Percentiles rank a stretch among this genome's conserved stretches.
These are phyloP conservation scores for Peltaster fructicola DNA, from an alignment of 2,329 filamentous ascomycete species.

Conservation along the genomic window DNA sequence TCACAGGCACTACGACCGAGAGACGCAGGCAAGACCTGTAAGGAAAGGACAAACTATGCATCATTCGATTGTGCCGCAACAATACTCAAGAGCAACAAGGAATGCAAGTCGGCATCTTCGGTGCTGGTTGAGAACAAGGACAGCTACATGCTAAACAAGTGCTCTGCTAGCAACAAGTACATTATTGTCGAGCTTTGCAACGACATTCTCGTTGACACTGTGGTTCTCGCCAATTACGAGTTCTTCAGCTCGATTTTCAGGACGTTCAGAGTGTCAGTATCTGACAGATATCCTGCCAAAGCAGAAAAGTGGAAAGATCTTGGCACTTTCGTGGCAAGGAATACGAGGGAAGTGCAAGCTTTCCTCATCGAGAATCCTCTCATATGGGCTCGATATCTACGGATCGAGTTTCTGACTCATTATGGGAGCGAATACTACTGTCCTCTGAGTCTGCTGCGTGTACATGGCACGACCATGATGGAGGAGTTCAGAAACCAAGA, in stretches of 20 bases:
- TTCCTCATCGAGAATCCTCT: slow-evolving; percentile 88
- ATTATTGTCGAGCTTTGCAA: slow-evolving; percentile 89
- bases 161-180: slow-evolving; percentile 73
- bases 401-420: slow-evolving; percentile 80
- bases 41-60: slow-evolving; percentile 92
- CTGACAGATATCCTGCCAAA: slow-evolving; percentile 87
- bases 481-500: slow-evolving; percentile 82
- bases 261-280: slow-evolving; percentile 78
- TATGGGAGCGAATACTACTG: slow-evolving; percentile 97
- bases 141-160: slow-evolving; percentile 93
- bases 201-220: slow-evolving; percentile 70
- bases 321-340: slow-evolving; percentile 77
- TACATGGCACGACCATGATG: slow-evolving; percentile 89
- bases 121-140: slow-evolving; percentile 95
- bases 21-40: slow-evolving; percentile 92
- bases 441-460: slow-evolving; percentile 71
- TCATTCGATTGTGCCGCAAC: slow-evolving; percentile 95
- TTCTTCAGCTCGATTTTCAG: slow-evolving; percentile 98
- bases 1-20: slow-evolving; percentile 43
- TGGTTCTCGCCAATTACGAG: slow-evolving; percentile 96
- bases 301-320: slow-evolving; percentile 78
- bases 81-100: slow-evolving; percentile 71
- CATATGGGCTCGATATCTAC: slow-evolving; percentile 87
- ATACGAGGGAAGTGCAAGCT: slow-evolving; percentile 82
- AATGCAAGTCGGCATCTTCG: slow-evolving; percentile 73